Evolutionary conservation across 2,329 filamentous ascomycete species (phyloP).

Genomic region (Cephalotrichum gorgonifer): DNA sequence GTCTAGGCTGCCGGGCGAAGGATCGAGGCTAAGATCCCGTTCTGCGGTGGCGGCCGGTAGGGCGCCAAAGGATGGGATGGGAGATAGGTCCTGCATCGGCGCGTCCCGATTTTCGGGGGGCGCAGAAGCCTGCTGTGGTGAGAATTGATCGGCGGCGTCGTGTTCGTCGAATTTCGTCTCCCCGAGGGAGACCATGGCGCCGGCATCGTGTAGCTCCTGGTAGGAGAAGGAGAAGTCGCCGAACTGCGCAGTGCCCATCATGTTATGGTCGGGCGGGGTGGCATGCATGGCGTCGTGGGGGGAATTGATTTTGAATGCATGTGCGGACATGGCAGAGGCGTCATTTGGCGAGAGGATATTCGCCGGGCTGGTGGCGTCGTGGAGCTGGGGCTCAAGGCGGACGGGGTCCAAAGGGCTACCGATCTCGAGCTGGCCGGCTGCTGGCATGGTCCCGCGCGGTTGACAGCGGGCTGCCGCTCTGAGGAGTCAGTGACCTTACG

Average conservation of each 20-base stretch:
- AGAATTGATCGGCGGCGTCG: conserved; percentile 19
- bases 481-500: not conserved
- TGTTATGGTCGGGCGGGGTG: conserved; percentile 23
- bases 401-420: not conserved
- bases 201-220: conserved; percentile 29
- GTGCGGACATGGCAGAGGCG: conserved; percentile 8
- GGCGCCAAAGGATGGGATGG: conserved; percentile 18
- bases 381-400: not conserved
- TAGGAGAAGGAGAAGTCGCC: conserved; percentile 43
- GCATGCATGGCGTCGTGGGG: conserved; percentile 19
- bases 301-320: conserved; percentile 11
- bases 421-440: not conserved
- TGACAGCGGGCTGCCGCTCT: not conserved
- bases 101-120: conserved; percentile 12
- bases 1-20: conserved; percentile 28
- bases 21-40: conserved; percentile 14
- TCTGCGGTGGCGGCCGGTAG: conserved; percentile 16
- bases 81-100: conserved; percentile 23
- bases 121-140: conserved; percentile 17
- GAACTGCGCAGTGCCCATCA: conserved; percentile 39
- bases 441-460: not conserved
- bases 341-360: conserved; percentile 8
- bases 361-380: not conserved
- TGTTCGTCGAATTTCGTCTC: conserved; percentile 22
- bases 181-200: conserved; percentile 24